Evolutionary conservation across 139 green algal genomes (phyloP).

Genomic region (Penium margaritaceum): DNA sequence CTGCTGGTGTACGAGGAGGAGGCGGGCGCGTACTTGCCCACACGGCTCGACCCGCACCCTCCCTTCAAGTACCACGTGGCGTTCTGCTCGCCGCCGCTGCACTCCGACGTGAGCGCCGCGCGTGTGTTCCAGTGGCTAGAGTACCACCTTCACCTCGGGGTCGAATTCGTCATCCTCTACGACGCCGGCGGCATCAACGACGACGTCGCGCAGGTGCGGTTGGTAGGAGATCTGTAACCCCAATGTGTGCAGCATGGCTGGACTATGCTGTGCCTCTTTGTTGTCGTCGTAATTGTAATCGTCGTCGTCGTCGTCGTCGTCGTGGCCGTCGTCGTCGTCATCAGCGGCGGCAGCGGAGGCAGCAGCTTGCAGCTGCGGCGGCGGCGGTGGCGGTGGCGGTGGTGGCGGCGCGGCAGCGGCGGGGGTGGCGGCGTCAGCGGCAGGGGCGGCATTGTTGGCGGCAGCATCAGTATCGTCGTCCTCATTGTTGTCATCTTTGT

Average conservation of each 20-base stretch:
- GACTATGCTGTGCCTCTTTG: no score
- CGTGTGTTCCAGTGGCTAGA: constrained; percentile 32
- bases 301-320: background rate
- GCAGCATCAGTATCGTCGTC: background rate
- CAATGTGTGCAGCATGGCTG: no score
- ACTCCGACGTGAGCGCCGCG: constrained; percentile 5
- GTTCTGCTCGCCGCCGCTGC: constrained; percentile 26
- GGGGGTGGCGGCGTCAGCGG: background rate
- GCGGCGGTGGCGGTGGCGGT: no score
- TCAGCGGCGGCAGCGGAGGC: background rate
- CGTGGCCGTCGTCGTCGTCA: background rate
- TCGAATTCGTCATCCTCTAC: constrained; percentile 29
- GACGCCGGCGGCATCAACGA: constrained; percentile 17
- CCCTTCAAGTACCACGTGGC: constrained; percentile 30
- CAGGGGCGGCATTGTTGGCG: background rate
- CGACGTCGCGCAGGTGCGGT: constrained; percentile 17
- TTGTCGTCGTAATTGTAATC: no score
- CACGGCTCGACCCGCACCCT: constrained; percentile 7
- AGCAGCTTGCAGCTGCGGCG: no score
- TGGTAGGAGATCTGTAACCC: no score
- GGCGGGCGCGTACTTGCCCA: background rate
- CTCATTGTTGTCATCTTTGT: background rate
- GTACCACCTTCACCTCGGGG: constrained; percentile 19
- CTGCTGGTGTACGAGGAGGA: constrained; percentile 18
- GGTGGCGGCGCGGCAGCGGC: no score